phyloP scores from a whole-genome alignment of 208 protist species.

The Acanthamoeba culbertsoni region DNA sequence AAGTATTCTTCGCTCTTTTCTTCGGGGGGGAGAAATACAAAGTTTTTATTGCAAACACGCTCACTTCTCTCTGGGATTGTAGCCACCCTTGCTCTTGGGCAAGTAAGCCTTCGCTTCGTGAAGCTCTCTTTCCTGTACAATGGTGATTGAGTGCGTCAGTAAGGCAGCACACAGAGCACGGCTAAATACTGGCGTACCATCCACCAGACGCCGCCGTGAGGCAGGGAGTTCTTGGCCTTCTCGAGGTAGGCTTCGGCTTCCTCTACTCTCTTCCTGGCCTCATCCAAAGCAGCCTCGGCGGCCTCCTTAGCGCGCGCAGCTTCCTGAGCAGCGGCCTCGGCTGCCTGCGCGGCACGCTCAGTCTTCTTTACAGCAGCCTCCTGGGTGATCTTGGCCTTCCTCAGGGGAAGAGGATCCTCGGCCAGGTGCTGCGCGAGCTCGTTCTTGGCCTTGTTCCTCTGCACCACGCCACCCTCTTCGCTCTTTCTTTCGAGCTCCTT shows the following conservation, averaged over 20 bases:
- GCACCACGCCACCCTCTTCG: slow-evolving; percentile 67
- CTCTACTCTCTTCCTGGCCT: not conserved
- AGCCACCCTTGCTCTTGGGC: slow-evolving; percentile 67
- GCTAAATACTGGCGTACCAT: not conserved
- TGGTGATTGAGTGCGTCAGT: not conserved
- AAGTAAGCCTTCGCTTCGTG: slow-evolving; percentile 66
- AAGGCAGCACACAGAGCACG: not conserved
- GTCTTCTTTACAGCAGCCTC: slow-evolving; percentile 69
- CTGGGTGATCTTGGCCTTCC: slow-evolving; percentile 67
- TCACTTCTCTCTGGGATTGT: slow-evolving; percentile 26
- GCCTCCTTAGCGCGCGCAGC: slow-evolving; percentile 7
- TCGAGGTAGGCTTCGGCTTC: slow-evolving; percentile 48
- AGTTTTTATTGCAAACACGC: not conserved
- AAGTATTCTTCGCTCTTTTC: not conserved
- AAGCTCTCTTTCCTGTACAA: slow-evolving; percentile 44
- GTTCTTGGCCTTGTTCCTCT: slow-evolving; percentile 65
- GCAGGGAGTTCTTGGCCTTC: slow-evolving; percentile 37
- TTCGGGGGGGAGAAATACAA: not conserved
- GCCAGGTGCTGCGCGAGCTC: slow-evolving; percentile 68
- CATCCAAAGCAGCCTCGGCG: slow-evolving; percentile 8
- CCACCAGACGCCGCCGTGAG: slow-evolving; percentile 63
- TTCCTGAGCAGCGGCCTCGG: slow-evolving; percentile 38
- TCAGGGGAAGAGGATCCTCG: slow-evolving; percentile 63
- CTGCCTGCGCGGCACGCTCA: slow-evolving; percentile 47
- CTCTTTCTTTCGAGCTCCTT: slow-evolving; percentile 59